Percentiles rank a stretch among this genome's conserved stretches.
Evolutionary conservation across 2,329 filamentous ascomycete species (phyloP).

Genomic region (Seiridium cupressi): DNA sequence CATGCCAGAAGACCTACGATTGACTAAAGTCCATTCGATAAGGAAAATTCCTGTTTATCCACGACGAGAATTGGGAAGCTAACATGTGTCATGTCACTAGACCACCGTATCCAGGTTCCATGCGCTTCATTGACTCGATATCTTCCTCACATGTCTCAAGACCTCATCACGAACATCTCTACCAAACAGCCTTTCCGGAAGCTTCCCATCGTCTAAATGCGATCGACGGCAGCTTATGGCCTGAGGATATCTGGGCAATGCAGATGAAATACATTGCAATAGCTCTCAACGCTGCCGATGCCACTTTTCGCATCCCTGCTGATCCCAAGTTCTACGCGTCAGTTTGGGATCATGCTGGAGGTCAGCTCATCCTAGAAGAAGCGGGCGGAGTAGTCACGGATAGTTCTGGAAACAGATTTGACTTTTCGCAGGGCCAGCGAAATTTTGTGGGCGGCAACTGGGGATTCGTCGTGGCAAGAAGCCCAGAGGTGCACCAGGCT

Average conservation of each 20-base stretch:
- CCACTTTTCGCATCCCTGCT: slow-evolving; percentile 3
- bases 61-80: too few relatives aligned
- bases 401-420: slow-evolving; percentile 34
- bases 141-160: background rate
- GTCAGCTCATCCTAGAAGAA: slow-evolving; percentile 48
- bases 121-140: slow-evolving; percentile 1
- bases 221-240: background rate
- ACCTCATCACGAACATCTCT: background rate
- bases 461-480: background rate
- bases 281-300: slow-evolving; percentile 2
- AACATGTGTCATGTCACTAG: background rate
- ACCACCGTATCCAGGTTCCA: background rate
- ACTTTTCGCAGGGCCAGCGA: background rate
- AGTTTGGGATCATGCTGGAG: slow-evolving; percentile 57
- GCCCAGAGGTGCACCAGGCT: background rate
- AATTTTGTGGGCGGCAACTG: background rate
- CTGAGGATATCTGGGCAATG: slow-evolving; percentile 4
- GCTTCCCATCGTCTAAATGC: background rate
- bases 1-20: too few relatives aligned
- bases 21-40: too few relatives aligned
- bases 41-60: too few relatives aligned
- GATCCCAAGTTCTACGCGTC: slow-evolving; percentile 18
- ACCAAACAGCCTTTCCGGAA: background rate
- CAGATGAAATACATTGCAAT: slow-evolving; percentile 9
- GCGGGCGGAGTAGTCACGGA: slow-evolving; percentile 49